Base-by-base conservation (phyloP, 2,329 filamentous ascomycete genomes). In the Pyrenophora graminea region DNA sequence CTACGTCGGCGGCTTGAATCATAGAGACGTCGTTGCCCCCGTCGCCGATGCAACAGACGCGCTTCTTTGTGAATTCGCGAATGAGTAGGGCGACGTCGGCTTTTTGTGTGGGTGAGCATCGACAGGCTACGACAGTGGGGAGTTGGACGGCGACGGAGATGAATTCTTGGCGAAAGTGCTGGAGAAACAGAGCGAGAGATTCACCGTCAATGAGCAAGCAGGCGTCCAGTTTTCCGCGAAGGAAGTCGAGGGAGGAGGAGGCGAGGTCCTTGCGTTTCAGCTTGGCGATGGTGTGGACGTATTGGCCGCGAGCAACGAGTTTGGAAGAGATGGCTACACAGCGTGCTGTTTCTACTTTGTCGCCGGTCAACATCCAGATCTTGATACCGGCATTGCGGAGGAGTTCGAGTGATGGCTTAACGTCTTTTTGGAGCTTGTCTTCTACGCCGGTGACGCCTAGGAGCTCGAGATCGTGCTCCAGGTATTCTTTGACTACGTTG, bases 291-390 rank as follows among this genome's bases (percentile, higher is more conserved):
- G 93, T 97, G 75, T 97, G 91, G 56, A 99, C 96, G 71, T 93
- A 94, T 74, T 99, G 95, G 1, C 93, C 93, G 55, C 94, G 82
- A 3, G 91, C 88, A 12, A 99, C 94, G 6, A 99, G 82, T 72
- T 97, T 97, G 25, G 93, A 92, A 67, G 89, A 95, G 37, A 99
- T 89, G 2, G 94, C 95, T 10, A 99, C 93, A 74, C 94, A 99
- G 31, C 94, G 87, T 13, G 94, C 94, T 12, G 94, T 99, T 76
- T 99, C 94, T 2, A 99, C 90, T 75, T 99, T 99, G 80, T 99
- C 94, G 39, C 94, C 94, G 0, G 94, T 99, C 70, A 99, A 80
- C 94, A 99, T 99, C 94, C 94, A 99, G 43, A 99, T 97, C 74
- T 97, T 97, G 76, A 99, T 94, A 21, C 94, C 94, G 0, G 94